Evolutionary conservation across 495 filamentous ascomycete species (phyloP).

Genomic region (Trypethelium eluteriae): DNA sequence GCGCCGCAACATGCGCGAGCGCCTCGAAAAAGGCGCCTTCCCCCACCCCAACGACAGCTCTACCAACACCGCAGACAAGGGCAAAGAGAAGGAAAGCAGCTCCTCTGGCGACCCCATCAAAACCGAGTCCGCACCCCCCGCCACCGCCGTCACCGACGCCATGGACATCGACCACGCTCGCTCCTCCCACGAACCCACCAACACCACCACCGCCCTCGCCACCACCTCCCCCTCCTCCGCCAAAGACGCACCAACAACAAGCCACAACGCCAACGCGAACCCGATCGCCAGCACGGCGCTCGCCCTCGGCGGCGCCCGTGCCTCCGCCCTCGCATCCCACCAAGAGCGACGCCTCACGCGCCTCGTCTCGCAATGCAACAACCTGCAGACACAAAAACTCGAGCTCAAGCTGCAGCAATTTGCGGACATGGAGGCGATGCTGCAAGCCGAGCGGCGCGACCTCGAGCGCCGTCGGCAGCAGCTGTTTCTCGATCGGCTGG

Average conservation of each 20-base stretch:
- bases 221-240: constrained; percentile 18
- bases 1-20: constrained; percentile 61
- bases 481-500: constrained; percentile 82
- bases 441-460: constrained; percentile 87
- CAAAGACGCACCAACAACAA: constrained; percentile 17
- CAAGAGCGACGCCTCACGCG: constrained; percentile 94
- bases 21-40: constrained; percentile 53
- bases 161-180: constrained; percentile 57
- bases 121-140: constrained; percentile 24
- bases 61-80: constrained; percentile 38
- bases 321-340: constrained; percentile 81
- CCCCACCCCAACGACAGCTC: constrained; percentile 12
- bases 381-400: constrained; percentile 43
- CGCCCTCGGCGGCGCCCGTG: constrained; percentile 73
- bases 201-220: constrained; percentile 1
- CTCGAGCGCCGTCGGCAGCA: constrained; percentile 84
- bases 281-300: constrained; percentile 70
- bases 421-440: constrained; percentile 84
- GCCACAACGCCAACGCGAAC: constrained; percentile 6
- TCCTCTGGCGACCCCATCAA: constrained; percentile 17
- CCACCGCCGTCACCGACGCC: constrained; percentile 42
- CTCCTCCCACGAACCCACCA: constrained; percentile 26
- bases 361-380: constrained; percentile 77
- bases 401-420: constrained; percentile 75
- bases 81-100: constrained; percentile 44